Evolutionary conservation across 164 flowering plant species (phyloP).

Genomic region (Warburgia ugandensis): DNA sequence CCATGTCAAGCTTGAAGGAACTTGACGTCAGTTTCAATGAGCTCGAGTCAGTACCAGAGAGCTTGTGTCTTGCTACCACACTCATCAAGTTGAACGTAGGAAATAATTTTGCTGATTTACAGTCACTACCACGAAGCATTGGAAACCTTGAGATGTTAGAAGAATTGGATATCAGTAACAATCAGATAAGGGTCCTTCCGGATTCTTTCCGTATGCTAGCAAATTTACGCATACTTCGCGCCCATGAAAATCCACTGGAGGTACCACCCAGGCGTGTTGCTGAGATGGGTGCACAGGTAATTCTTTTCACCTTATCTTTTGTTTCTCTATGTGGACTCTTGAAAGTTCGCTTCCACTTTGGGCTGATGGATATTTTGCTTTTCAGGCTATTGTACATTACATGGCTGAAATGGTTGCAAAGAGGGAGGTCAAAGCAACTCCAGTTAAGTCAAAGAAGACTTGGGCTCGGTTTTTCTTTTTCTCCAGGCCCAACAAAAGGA

Average conservation of each 20-base stretch:
- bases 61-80: constrained; percentile 73
- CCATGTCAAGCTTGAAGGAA: constrained; percentile 53
- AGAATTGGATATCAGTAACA: constrained; percentile 80
- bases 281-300: constrained; percentile 81
- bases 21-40: constrained; percentile 86
- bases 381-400: constrained; percentile 78
- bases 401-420: constrained; percentile 63
- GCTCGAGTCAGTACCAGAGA: constrained; percentile 83
- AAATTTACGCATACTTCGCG: constrained; percentile 40
- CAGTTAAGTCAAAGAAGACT: constrained; percentile 47
- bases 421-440: constrained; percentile 41
- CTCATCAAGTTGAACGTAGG: constrained; percentile 71
- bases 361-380: constrained; percentile 8
- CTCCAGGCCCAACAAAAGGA: constrained; percentile 55
- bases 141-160: constrained; percentile 89
- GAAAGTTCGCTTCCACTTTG: background rate
- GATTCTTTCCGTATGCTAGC: constrained; percentile 71
- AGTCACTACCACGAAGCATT: constrained; percentile 64
- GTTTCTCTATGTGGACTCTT: background rate
- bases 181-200: constrained; percentile 74
- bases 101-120: constrained; percentile 74
- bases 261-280: constrained; percentile 64
- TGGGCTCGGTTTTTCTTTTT: constrained; percentile 66
- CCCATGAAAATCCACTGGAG: constrained; percentile 72
- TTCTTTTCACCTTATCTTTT: background rate